Conservation (phyloP, 306 rosid genomes). For the Acacia crassicarpa region DNA sequence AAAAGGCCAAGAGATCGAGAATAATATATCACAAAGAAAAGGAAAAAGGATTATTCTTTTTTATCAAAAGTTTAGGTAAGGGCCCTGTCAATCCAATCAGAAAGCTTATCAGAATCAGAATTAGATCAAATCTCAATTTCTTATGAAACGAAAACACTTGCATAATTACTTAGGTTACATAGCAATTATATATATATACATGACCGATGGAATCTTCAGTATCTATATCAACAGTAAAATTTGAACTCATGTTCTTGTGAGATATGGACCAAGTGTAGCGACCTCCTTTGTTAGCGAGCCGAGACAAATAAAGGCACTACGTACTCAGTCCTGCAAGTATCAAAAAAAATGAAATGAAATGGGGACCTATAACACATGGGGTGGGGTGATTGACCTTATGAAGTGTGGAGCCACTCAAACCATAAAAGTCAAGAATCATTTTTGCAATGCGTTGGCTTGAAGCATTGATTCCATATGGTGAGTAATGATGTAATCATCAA, state of each 20-base stretch:
- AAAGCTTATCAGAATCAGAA: neutral
- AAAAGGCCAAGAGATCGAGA: conserved; percentile 21
- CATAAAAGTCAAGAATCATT: conserved; percentile 56
- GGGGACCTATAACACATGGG: conserved; percentile 98
- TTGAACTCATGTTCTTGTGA: neutral
- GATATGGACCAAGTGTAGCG: neutral
- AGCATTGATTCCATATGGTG: neutral
- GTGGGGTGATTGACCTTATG: conserved; percentile 50
- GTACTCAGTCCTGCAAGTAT: conserved; percentile 32
- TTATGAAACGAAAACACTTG: neutral
- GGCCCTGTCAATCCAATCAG: too few species aligned
- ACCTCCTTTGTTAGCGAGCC: conserved; percentile 29
- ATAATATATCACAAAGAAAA: neutral
- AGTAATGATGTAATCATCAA: neutral
- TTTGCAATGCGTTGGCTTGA: conserved; percentile 32
- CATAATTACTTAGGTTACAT: neutral
- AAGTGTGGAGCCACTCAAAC: conserved; percentile 55
- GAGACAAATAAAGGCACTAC: conserved; percentile 52
- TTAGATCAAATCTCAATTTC: neutral
- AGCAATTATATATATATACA: neutral
- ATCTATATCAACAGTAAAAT: neutral
- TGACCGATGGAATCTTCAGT: neutral
- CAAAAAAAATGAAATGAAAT: conserved; percentile 42
- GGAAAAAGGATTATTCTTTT: neutral
- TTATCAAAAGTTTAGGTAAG: neutral